Conservation (phyloP, 352 stramenopile species). For the Globisporangium apiculatum region DNA sequence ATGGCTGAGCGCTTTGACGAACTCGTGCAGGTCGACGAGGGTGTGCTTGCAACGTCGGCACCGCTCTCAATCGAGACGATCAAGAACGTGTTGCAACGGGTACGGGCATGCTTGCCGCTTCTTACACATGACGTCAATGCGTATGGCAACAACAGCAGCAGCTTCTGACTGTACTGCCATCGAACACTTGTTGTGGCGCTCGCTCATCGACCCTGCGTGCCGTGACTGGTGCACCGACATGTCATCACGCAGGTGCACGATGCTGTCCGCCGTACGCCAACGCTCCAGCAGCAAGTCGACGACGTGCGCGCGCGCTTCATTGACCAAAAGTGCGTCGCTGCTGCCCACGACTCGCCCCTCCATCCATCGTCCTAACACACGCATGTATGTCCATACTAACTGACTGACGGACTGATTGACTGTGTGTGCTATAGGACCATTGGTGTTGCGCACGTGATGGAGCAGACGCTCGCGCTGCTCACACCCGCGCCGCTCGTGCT, state of each 20-base stretch:
- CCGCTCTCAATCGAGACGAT: constrained; percentile 37
- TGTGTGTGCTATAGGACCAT: constrained; percentile 25
- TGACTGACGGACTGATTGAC: not conserved
- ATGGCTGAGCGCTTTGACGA: constrained; percentile 30
- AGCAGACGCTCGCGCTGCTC: constrained; percentile 37
- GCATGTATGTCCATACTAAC: not conserved
- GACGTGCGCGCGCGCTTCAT: constrained; percentile 40
- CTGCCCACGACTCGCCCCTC: too few species aligned
- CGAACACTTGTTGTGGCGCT: too few species aligned
- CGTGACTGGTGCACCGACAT: too few species aligned
- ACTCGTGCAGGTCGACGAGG: constrained; percentile 61
- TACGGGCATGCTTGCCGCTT: constrained; percentile 3
- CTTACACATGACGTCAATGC: not conserved
- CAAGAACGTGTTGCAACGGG: constrained; percentile 41
- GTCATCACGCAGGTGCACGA: constrained; percentile 27
- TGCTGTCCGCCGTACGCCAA: constrained; percentile 24
- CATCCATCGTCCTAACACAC: too few species aligned
- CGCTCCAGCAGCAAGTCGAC: constrained; percentile 32
- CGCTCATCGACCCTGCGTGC: too few species aligned
- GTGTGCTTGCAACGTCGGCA: constrained; percentile 54
- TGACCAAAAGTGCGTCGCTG: constrained; percentile 39
- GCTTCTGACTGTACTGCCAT: too few species aligned
- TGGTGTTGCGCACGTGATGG: constrained; percentile 33
- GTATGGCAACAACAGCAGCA: too few species aligned
- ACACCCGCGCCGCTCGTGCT: constrained; percentile 31